Conservation (phyloP, 176 grass and related monocot species). For the Triticum dicoccoides region DNA sequence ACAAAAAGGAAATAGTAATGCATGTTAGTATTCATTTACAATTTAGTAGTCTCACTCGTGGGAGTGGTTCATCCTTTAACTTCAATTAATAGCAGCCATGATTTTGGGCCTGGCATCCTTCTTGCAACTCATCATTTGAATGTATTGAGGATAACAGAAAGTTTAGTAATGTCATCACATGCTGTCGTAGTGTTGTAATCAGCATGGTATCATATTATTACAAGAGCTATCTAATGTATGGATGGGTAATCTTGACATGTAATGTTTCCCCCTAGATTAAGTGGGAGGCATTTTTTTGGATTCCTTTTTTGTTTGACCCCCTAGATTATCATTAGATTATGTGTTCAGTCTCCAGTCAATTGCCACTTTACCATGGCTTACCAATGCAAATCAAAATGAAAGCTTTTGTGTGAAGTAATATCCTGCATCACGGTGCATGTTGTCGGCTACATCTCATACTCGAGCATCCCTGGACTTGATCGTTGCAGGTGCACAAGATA, state of each 20-base stretch:
- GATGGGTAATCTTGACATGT: not conserved
- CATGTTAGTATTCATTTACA: not conserved
- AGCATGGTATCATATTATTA: not conserved
- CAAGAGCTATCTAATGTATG: not conserved
- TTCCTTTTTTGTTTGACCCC: not conserved
- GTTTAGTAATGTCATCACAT: not conserved
- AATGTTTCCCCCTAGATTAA: not conserved
- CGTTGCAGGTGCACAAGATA: conserved; percentile 80
- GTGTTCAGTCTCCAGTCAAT: not conserved
- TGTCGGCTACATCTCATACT: not conserved
- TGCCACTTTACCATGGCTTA: not conserved
- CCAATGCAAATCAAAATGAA: not conserved
- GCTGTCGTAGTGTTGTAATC: not conserved
- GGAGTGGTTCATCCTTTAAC: not conserved
- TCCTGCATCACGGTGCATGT: not conserved
- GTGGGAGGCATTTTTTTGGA: no score
- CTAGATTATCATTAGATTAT: not conserved
- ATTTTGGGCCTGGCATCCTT: not conserved
- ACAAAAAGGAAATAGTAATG: not conserved
- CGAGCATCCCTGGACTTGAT: not conserved
- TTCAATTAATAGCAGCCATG: not conserved
- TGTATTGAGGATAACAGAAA: not conserved
- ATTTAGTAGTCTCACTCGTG: not conserved
- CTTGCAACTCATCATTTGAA: not conserved
- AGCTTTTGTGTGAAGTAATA: not conserved